These are phyloP conservation scores for Calonectria ilicicola DNA, from an alignment of 2,329 filamentous ascomycete species.

Conservation along the genomic window DNA sequence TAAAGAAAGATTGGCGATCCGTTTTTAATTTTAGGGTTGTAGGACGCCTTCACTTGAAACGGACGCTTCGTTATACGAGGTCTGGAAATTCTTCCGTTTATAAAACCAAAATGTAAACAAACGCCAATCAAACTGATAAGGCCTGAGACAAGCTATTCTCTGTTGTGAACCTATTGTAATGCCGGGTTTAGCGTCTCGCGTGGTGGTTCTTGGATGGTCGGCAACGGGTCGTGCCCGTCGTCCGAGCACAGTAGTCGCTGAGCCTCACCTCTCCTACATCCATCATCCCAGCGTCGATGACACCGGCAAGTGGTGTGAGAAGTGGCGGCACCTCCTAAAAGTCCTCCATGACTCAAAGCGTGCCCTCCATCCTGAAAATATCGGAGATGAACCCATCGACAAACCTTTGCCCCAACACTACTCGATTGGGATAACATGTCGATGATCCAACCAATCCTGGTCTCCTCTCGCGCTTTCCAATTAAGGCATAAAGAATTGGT, in stretches of 20 bases:
- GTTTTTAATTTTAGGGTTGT: neutral
- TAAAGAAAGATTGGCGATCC: constrained; percentile 4
- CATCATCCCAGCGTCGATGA: constrained; percentile 3
- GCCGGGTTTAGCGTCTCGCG: neutral
- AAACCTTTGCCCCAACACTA: neutral
- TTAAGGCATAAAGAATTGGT: neutral
- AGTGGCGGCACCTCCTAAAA: neutral
- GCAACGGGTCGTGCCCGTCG: neutral
- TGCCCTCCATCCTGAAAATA: neutral
- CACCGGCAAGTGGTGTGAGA: neutral
- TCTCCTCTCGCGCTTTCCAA: neutral
- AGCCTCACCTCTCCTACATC: neutral
- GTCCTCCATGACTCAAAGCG: neutral
- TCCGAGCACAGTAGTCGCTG: neutral
- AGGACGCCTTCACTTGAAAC: constrained; percentile 12
- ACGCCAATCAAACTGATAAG: constrained; percentile 1
- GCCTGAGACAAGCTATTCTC: neutral
- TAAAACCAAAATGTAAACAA: neutral
- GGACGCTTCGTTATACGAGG: neutral
- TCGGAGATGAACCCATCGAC: neutral
- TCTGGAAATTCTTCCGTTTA: neutral
- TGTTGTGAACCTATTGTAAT: neutral
- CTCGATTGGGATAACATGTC: neutral
- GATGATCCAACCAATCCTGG: neutral
- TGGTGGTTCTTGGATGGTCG: neutral